A percentile compares a stretch with the other conserved stretches of the same genome.
These are phyloP conservation scores for Aspergillus sp. DNA, from an alignment of 2,329 filamentous ascomycete species.

Conservation along the genomic window DNA sequence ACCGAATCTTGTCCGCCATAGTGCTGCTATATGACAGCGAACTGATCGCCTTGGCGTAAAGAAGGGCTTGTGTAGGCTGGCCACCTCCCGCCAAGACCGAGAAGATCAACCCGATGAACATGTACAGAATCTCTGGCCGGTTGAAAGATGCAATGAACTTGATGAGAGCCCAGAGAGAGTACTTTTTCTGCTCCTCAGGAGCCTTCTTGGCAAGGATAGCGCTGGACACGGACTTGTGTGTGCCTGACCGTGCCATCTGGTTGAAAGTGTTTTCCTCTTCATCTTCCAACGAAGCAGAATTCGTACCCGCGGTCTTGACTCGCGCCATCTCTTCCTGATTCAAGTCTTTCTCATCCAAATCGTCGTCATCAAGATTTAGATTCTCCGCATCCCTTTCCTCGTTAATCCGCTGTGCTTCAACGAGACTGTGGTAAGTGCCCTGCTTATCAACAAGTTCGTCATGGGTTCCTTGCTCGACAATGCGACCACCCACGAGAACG, in stretches of 20 bases:
- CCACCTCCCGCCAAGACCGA: constrained; percentile 76
- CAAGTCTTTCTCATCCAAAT: constrained; percentile 24
- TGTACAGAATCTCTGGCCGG: constrained; percentile 65
- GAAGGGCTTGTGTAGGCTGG: constrained; percentile 73
- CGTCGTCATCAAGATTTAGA: constrained; percentile 24
- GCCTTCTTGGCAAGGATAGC: constrained; percentile 61
- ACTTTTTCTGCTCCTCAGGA: constrained; percentile 54
- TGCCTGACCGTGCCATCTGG: constrained; percentile 40
- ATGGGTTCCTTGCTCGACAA: constrained; percentile 90
- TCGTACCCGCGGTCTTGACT: constrained; percentile 34
- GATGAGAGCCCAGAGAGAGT: constrained; percentile 72
- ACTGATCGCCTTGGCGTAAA: constrained; percentile 86
- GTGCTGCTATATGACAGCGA: constrained; percentile 60
- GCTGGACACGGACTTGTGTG: constrained; percentile 64
- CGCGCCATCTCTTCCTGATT: constrained; percentile 27
- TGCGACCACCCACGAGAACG: constrained; percentile 80
- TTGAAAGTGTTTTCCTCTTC: constrained; percentile 34
- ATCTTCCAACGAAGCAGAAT: constrained; percentile 23
- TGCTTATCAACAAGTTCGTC: constrained; percentile 69
- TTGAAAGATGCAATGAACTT: constrained; percentile 82
- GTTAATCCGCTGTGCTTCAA: constrained; percentile 80
- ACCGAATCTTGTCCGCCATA: constrained; percentile 59
- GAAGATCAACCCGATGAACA: constrained; percentile 72
- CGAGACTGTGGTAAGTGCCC: constrained; percentile 78
- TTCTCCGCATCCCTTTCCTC: constrained; percentile 49